phyloP scores from a whole-genome alignment of 768 basidiomycete species.

The Serendipita sp. region DNA sequence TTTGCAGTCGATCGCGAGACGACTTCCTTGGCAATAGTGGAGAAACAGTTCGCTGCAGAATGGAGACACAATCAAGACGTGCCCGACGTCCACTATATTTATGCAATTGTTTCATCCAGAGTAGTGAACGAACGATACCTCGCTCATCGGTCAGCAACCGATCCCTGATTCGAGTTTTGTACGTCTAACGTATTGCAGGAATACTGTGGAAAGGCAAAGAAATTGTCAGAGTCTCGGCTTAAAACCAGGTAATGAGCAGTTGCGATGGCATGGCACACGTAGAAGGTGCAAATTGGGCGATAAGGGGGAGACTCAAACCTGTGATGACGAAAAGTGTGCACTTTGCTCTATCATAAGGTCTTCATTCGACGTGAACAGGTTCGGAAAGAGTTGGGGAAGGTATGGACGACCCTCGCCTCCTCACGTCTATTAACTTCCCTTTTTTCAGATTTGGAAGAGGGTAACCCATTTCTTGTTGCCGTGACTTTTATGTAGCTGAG shows the following conservation, averaged over 20 bases:
- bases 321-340: slow-evolving; percentile 32
- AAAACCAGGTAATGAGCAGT: not conserved
- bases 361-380: slow-evolving; percentile 44
- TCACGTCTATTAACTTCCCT: not conserved
- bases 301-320: slow-evolving; percentile 27
- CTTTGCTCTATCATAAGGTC: slow-evolving; percentile 40
- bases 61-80: not conserved
- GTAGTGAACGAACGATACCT: not conserved
- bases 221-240: not conserved
- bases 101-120: not conserved
- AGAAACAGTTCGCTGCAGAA: not conserved
- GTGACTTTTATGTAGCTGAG: not conserved
- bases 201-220: not conserved
- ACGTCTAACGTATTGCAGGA: not conserved
- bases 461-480: slow-evolving; percentile 12
- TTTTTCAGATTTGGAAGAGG: slow-evolving; percentile 43
- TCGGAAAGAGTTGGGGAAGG: slow-evolving; percentile 24
- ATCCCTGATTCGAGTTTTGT: not conserved
- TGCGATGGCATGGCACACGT: slow-evolving; percentile 1
- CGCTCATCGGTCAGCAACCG: not conserved
- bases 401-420: slow-evolving; percentile 13
- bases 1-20: no score
- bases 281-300: slow-evolving; percentile 27
- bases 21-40: not conserved
- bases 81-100: not conserved